A percentile compares a stretch with the other conserved stretches of the same genome.
phyloP scores from a whole-genome alignment of 225 moss, liverwort and hornwort genomes.

The Sphagnum tenellum region DNA sequence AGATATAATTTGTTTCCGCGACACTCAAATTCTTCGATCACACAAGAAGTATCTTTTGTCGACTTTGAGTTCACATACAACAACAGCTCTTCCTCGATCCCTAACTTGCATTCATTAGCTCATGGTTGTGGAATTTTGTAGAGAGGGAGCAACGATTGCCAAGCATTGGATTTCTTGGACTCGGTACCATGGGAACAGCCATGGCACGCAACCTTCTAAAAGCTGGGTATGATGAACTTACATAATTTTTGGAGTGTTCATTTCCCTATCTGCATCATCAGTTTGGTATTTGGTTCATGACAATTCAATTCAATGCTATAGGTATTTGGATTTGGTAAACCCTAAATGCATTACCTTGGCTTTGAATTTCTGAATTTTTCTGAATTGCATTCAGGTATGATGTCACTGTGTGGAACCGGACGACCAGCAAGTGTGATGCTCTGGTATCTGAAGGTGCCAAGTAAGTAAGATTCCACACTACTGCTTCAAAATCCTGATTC shows the following conservation, averaged over 20 bases:
- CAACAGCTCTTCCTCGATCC: too few species aligned
- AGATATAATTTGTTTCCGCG: too few species aligned
- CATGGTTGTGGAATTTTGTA: too few species aligned
- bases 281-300: too few species aligned
- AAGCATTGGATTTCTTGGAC: conserved; percentile 76
- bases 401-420: conserved; percentile 91
- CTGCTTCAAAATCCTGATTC: too few species aligned
- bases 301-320: too few species aligned
- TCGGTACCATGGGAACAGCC: conserved; percentile 88
- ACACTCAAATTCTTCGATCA: too few species aligned
- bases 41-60: too few species aligned
- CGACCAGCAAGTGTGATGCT: conserved; percentile 65
- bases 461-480: conserved; percentile 21
- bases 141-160: conserved; percentile 29
- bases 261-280: too few species aligned
- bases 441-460: conserved; percentile 87
- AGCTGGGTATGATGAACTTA: conserved; percentile 44
- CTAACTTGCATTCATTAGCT: too few species aligned
- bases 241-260: background rate
- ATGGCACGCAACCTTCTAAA: conserved; percentile 88
- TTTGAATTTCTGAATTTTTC: background rate
- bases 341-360: background rate
- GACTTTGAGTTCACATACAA: too few species aligned
- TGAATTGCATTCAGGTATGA: conserved; percentile 50
- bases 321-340: too few species aligned